Percentiles rank a stretch among this genome's conserved stretches.
Conservation (phyloP, 805 yeast species). For the Spathaspora arborariae region DNA sequence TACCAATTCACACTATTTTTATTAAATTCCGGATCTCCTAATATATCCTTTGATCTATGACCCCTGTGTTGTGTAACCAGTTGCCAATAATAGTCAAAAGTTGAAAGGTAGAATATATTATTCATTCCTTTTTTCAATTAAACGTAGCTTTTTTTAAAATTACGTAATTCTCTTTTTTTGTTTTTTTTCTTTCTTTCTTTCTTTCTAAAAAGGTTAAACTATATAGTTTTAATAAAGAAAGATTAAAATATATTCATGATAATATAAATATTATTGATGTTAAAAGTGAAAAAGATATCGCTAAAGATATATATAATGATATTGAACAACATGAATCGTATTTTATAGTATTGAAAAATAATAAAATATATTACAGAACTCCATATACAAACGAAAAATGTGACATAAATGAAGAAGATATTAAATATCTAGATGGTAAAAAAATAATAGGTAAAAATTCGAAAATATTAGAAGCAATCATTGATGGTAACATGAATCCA, state of each 20-base stretch:
- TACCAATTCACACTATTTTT: no score
- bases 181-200: not conserved
- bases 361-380: not conserved
- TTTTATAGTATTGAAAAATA: not conserved
- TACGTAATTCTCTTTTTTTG: not conserved
- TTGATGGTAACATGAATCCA: not conserved
- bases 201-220: not conserved
- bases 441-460: not conserved
- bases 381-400: not conserved
- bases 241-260: not conserved
- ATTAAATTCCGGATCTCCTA: no score
- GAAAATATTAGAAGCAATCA: not conserved
- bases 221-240: not conserved
- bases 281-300: not conserved
- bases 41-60: no score
- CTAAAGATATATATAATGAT: not conserved
- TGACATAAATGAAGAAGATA: not conserved
- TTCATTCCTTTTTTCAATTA: no score
- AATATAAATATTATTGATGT: not conserved
- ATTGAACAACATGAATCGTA: not conserved
- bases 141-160: not conserved
- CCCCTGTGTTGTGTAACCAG: no score
- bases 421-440: not conserved
- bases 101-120: not conserved
- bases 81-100: no score